Evolutionary conservation across 345 rosid species (phyloP), one percentile per base, ranked within the genome.

Genomic region (Linum tenue): DNA sequence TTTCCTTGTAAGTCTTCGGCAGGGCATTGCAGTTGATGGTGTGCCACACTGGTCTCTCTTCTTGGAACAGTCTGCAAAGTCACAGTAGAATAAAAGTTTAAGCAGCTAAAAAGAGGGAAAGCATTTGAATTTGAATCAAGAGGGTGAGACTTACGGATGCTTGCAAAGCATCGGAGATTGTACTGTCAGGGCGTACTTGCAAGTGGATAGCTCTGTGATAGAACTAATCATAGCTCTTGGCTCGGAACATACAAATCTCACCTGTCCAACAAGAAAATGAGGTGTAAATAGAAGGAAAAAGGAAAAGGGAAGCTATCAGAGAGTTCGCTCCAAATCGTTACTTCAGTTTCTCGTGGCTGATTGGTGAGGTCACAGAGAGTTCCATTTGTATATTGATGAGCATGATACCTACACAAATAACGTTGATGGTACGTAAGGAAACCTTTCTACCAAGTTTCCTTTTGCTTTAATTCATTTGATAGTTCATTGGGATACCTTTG

Each of bases 181-280:
- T 50, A 89, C 71, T 31, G 97, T 90, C 60, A 92, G 72, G 5
- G 99, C 96, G 62, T 94, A 94, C 77, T 85, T 94, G 92, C 99
- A 90, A 15, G 99, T 90, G 36, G 98, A 92, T 73, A 92, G 69
- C 80, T 90, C 97, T 3, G 97, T 90, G 71, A 92, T 75, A 36
- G 97, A 92, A 75, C 83, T 92, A 69, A 92, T 81, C 97, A 86
- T 90, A 59, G 89, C 84, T 74, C 88, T 84, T 0, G 96, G 83
- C 79, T 90, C 99, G 6, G 96, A 81, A 70, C 99, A 94, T 50
- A 90, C 92, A 74, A 94, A 94, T 75, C 97, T 88, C 81, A 90
- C 96, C 99, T 94, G 76, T 71, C 75, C 60, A 66, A 60, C 39
- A 62, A 31, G n/a, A 39, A 51, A 7, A 37, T 5, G 36, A 67